Percentiles rank a stretch among this genome's conserved stretches.
These are phyloP conservation scores for Glycine tomentella DNA, from an alignment of 306 rosid species.

Conservation along the genomic window DNA sequence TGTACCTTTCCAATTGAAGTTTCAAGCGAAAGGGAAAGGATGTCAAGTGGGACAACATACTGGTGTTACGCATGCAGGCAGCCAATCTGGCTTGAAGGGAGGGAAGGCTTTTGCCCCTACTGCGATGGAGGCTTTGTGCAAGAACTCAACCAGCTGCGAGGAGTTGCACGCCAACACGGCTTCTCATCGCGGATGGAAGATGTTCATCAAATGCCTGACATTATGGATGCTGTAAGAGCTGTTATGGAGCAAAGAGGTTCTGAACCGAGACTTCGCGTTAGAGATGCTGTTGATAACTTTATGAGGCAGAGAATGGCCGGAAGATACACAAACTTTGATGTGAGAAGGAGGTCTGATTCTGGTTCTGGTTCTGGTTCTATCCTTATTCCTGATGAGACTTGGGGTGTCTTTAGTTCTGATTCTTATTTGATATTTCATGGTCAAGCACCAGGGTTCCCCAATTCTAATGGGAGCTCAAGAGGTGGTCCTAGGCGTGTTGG, in stretches of 20 bases:
- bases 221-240: constrained; percentile 50
- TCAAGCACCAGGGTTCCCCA: constrained; percentile 51
- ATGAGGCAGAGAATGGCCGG: constrained; percentile 61
- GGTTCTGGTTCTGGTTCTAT: background rate
- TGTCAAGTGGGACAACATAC: constrained; percentile 64
- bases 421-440: constrained; percentile 55
- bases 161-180: constrained; percentile 7
- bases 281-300: constrained; percentile 51
- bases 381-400: constrained; percentile 50
- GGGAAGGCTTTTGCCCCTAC: constrained; percentile 58
- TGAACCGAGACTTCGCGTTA: constrained; percentile 51
- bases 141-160: constrained; percentile 52
- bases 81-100: constrained; percentile 48
- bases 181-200: constrained; percentile 35
- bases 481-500: constrained; percentile 43
- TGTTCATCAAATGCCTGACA: constrained; percentile 48
- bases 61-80: constrained; percentile 69
- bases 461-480: constrained; percentile 45
- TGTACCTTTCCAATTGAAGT: background rate
- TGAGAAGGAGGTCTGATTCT: constrained; percentile 4
- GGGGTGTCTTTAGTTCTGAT: constrained; percentile 49
- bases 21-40: constrained; percentile 37
- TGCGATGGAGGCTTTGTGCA: constrained; percentile 65
- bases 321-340: constrained; percentile 47
- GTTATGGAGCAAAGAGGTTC: constrained; percentile 57